Base-by-base conservation (phyloP, 1,284 basidiomycete genomes). In the Ceratorhiza oryzae-sativae region DNA sequence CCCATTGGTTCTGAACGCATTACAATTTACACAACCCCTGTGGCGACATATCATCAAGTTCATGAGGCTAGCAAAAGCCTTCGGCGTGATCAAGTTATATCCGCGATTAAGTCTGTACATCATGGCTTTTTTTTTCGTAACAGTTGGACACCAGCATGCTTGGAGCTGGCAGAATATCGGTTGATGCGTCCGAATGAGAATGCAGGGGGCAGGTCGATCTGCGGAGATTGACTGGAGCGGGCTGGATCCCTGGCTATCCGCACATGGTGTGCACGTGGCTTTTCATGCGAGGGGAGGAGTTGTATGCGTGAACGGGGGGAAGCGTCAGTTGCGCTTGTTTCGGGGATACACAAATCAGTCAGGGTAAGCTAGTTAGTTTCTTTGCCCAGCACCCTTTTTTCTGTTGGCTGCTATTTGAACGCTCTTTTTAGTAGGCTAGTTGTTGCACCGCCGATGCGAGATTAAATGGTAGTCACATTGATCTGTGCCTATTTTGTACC, bases 231-330 rank as follows among this genome's bases (percentile, higher is more conserved):
- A 27, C 32, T 56, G n/a, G n/a, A 18, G 53, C 53, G 15, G 34
- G 53, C 32, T 55, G 30, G 18, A 23, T 25, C 48, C 48, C 48
- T 49, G 3, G 27, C 6, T 18, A 45, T 45, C 42, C 15, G 27
- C 34, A 36, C 55, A 25, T 58, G 55, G 55, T 27, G 25, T 41
- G 55, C 55, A 58, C 55, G 55, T 58, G 55, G 55, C 9, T 23
- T 58, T 34, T 39, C n/a, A 34, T n/a, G 32, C 18, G n/a, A 36
- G 34, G 32, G 8, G n/a, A 36, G 34, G 9, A 12, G 18, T 8
- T 20, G 34, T 58, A 49, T 53, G 23, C 49, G 18, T 25, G 23
- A 51, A 51, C 30, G 23, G 6, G 18, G 18, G 12, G 55, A 41
- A 58, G 55, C 34, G n/a, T 23, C 10, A 58, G 18, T 36, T n/a